Base-by-base conservation (phyloP, 1,139 yeast genomes). In the Insectozyma bohioensis region DNA sequence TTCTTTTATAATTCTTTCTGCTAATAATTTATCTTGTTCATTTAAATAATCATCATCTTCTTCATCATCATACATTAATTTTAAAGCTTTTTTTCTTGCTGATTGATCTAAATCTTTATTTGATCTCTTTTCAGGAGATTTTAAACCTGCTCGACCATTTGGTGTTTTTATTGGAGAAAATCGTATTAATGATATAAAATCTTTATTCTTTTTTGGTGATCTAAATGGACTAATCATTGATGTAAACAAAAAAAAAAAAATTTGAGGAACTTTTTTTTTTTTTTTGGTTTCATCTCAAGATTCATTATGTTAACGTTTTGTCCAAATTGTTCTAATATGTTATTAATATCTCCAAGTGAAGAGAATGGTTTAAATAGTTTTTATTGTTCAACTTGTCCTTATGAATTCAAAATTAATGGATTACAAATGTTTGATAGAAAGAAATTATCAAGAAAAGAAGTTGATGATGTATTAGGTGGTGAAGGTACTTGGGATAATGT, bases 401-500 rank as follows among this genome's bases (percentile, higher is more conserved):
- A 92, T 50, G 94, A 86, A 51, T 92, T 88, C 57, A 86, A 88
- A 30, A 86, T 92, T 34, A 73, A 73, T 28, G 95, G 92, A 9
- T 70, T 85, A 36, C 90, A 83, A 51, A 79, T 92, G 63, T 92
- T 69, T 58, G 97, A 90, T 56, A 72, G 97, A 39, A 87, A 85
- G 54, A 74, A 74, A 40, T 72, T 92, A 52, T 84, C 85, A 23
- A 72, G 95, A 54, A 92, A 92, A 53, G 85, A 87, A 48, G 94
- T 92, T 3, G 99, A 92, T 58, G 98, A 92, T 63, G 96, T 92
- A 8, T 72, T 92, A 17, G 98, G 99, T 39, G 96, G 96, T 25
- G 94, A 82, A 46, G 97, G 96, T 17, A 95, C 97, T 3, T 92
- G 98, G 98, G 98, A 92, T 56, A 90, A 92, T 54, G 98, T 94